Evolutionary conservation across 2,329 filamentous ascomycete genomes (phyloP).

Genomic region (Fusarium chlamydosporum): DNA sequence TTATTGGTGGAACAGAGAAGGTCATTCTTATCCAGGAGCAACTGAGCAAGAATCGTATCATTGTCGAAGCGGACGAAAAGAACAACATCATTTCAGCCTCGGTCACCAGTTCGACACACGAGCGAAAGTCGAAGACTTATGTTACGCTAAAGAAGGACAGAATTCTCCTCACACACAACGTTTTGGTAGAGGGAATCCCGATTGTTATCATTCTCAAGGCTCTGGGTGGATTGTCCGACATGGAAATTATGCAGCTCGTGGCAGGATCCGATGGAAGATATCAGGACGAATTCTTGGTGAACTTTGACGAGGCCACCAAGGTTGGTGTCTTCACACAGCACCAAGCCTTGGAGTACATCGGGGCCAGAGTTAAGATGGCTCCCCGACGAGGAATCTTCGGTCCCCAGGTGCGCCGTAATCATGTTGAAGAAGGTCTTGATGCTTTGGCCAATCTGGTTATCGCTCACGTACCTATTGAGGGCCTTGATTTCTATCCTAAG

Average conservation of each 20-base stretch:
- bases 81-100: constrained; percentile 96
- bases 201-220: constrained; percentile 95
- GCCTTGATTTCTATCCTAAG: constrained; percentile 96
- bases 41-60: constrained; percentile 98
- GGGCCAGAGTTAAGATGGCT: constrained; percentile 88
- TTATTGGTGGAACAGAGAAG: constrained; percentile 97
- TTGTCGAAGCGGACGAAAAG: constrained; percentile 92
- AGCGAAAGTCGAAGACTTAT: constrained; percentile 98
- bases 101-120: constrained; percentile 97
- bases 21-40: constrained; percentile 99
- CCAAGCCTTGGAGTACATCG: constrained; percentile 94
- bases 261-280: constrained; percentile 89
- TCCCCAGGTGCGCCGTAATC: constrained; percentile 76
- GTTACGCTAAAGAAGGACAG: constrained; percentile 94
- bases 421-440: constrained; percentile 92
- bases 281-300: constrained; percentile 94
- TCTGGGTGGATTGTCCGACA: constrained; percentile 92
- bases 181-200: constrained; percentile 91
- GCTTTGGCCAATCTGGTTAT: constrained; percentile 93
- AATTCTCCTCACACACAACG: constrained; percentile 92
- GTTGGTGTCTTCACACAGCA: constrained; percentile 92
- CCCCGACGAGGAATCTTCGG: constrained; percentile 71
- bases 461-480: constrained; percentile 91
- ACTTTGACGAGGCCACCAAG: constrained; percentile 92
- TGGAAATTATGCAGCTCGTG: constrained; percentile 93